These are phyloP conservation scores for Thraustochytrium striatum DNA, from an alignment of 352 stramenopile genomes.

Conservation along the genomic window DNA sequence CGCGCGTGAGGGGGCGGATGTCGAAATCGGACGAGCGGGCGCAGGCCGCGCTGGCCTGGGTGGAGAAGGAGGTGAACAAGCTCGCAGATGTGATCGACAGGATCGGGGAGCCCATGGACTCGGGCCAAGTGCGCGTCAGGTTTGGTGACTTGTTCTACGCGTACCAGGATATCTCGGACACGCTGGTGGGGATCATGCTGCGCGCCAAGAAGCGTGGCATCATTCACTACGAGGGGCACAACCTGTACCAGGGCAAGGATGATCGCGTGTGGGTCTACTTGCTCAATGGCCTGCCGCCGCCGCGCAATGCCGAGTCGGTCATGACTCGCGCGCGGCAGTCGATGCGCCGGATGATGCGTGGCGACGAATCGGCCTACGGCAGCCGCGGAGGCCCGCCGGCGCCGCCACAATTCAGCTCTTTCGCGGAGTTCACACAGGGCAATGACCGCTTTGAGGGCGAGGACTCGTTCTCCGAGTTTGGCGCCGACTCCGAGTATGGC, in stretches of 20 bases:
- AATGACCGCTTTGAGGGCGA: too few species aligned
- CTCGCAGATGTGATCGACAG: not conserved
- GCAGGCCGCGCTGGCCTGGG: not conserved
- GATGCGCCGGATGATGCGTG: not conserved
- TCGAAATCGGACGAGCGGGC: not conserved
- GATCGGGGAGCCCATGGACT: not conserved
- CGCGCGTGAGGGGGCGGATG: too few species aligned
- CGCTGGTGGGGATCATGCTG: constrained; percentile 4
- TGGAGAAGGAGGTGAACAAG: not conserved
- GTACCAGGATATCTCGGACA: constrained; percentile 34
- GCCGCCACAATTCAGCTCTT: not conserved
- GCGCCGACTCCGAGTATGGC: too few species aligned
- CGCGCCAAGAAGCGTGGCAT: constrained; percentile 12
- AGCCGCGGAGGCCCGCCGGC: not conserved
- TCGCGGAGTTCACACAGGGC: too few species aligned
- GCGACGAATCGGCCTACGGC: not conserved
- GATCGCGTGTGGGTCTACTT: not conserved
- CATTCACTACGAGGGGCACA: constrained; percentile 13
- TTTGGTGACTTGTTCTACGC: constrained; percentile 13
- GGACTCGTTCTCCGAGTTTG: too few species aligned
- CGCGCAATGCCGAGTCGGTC: not conserved
- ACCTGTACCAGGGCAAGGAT: not conserved
- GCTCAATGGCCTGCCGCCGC: not conserved
- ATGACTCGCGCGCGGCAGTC: not conserved
- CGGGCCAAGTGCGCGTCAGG: not conserved